Evolutionary conservation across 805 yeast species (phyloP), one percentile per base, ranked within the genome.

Genomic region (Ogataea populi-albae): DNA sequence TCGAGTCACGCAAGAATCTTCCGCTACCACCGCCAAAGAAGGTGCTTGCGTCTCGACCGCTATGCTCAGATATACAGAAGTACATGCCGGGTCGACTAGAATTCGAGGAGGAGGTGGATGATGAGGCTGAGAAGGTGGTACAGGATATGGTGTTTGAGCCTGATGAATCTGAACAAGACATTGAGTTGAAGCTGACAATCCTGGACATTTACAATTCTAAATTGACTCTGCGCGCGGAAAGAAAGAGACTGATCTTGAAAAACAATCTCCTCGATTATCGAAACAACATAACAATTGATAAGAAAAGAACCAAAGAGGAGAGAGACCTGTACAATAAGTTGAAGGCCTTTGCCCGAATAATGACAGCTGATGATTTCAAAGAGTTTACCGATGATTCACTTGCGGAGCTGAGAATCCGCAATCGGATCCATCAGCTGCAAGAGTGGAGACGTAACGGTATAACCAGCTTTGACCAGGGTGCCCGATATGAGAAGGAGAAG

Each of bases 21-120:
- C 88, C 94, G 5, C 62, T 86, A 45, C 94, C 94, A 9, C 93
- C 94, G 20, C 89, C 88, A 34, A 77, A 80, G 42, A 93, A 91
- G 57, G 87, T 94, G 4, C 79, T 85, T 30, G 89, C 96, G 0
- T 87, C 97, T 5, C 91, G 85, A 5, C 99, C 99, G 0, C 73
- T 93, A 38, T 89, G 98, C 64, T 97, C 94, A 55, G 98, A 94
- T 53, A 78, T 93, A 43, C 98, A 93, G 59, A 97, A 96, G 3
- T 93, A 81, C 58, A 93, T 93, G 99, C 99, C 99, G 25, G 99
- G 98, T 27, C 77, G 99, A 54, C 67, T 93, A 43, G 99, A 93
- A 60, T 93, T 93, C 59, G 99, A 93, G 53, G 86, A 82, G 40
- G 99, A 93, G 59, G 88, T 85, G 25, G 98, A 93, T 57, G 93